Conservation (phyloP, 257 asterid genomes). For the Jacaranda mimosifolia region DNA sequence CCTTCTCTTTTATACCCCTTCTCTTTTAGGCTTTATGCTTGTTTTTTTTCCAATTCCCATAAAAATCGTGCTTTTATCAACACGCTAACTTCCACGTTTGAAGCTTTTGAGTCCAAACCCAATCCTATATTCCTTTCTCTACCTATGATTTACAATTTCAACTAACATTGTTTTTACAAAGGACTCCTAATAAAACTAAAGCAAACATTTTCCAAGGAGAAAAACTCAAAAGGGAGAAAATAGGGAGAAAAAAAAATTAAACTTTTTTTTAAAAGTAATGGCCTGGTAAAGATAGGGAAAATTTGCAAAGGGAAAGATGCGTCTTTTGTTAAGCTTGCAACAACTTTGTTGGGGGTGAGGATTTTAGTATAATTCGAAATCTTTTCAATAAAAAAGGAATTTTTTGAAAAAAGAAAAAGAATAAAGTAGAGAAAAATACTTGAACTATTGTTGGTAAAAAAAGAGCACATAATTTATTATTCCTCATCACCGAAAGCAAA, state of each 20-base stretch:
- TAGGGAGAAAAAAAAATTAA: neutral
- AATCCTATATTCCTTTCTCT: neutral
- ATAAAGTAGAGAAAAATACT: neutral
- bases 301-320: slow-evolving; percentile 2
- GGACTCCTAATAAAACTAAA: neutral
- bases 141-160: neutral
- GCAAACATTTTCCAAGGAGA: neutral
- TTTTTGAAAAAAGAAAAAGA: neutral
- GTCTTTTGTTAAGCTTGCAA: neutral
- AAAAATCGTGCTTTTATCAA: slow-evolving; percentile 10
- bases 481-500: neutral
- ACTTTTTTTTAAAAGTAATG: slow-evolving; percentile 4
- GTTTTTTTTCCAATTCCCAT: neutral
- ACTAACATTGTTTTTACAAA: neutral
- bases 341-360: slow-evolving; percentile 10
- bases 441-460: neutral
- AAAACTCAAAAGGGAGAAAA: neutral
- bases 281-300: neutral
- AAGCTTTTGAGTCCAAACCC: slow-evolving; percentile 1
- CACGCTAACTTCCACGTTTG: neutral
- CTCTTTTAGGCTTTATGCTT: neutral
- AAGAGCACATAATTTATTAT: neutral
- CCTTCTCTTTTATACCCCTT: neutral
- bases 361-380: neutral
- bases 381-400: neutral